Percentiles rank a stretch among this genome's conserved stretches.
Conservation (phyloP, 805 yeast species). For the Ascoidea asiatica region DNA sequence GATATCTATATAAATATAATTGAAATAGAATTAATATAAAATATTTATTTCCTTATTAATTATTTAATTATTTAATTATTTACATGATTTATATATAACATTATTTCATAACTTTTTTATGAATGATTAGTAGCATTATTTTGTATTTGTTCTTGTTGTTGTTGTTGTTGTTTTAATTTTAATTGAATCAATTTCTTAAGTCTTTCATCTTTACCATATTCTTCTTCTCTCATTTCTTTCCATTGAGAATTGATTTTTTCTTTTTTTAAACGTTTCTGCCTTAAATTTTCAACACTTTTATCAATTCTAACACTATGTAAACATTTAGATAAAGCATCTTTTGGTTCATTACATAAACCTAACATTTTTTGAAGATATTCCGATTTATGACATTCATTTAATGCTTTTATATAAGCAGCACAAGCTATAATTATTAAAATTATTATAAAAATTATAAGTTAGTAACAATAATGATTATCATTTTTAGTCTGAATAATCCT, state of each 20-base stretch:
- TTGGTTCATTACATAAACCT: conserved; percentile 77
- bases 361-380: conserved; percentile 56
- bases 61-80: too few relatives aligned
- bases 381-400: conserved; percentile 75
- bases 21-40: too few relatives aligned
- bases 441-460: too few relatives aligned
- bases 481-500: too few relatives aligned
- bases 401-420: conserved; percentile 68
- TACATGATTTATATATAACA: too few relatives aligned
- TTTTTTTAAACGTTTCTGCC: conserved; percentile 42
- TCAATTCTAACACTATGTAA: conserved; percentile 64
- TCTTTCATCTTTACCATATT: conserved; percentile 63
- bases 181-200: conserved; percentile 51
- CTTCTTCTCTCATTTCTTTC: conserved; percentile 59
- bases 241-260: conserved; percentile 40
- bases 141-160: not conserved
- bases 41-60: too few relatives aligned
- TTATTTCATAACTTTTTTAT: too few relatives aligned
- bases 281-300: conserved; percentile 35
- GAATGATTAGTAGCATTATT: too few relatives aligned
- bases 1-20: too few relatives aligned
- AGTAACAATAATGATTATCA: too few relatives aligned
- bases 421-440: conserved; percentile 59
- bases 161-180: conserved; percentile 26
- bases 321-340: conserved; percentile 68